Evolutionary conservation across 192 early-diverging fungal species (phyloP).

Genomic region (Coemansia sp.): DNA sequence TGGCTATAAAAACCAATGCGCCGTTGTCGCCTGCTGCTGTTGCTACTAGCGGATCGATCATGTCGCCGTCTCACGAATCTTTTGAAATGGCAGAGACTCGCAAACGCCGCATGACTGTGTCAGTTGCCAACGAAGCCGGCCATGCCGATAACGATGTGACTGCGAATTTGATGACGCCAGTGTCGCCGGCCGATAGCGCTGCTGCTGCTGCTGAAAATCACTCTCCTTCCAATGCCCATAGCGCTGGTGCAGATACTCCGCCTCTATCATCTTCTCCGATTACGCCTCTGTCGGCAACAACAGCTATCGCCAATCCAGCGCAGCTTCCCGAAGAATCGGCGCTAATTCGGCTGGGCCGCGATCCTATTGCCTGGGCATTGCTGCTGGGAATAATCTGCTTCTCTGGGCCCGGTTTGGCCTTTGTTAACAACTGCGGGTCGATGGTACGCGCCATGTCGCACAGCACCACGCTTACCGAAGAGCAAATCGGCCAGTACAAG

Average conservation of each 20-base stretch:
- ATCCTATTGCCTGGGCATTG: constrained; percentile 42
- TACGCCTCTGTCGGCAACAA: not conserved
- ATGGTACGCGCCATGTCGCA: constrained; percentile 53
- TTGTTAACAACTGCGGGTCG: constrained; percentile 57
- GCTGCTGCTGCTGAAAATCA: not conserved
- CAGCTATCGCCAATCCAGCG: not conserved
- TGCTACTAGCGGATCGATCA: not conserved
- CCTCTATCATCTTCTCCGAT: not conserved
- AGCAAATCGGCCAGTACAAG: constrained; percentile 47
- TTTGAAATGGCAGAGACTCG: constrained; percentile 47
- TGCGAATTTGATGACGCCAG: not conserved
- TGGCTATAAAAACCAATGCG: not conserved
- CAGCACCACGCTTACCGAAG: constrained; percentile 21
- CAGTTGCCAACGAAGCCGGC: constrained; percentile 6
- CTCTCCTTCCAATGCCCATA: not conserved
- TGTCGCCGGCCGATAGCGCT: not conserved
- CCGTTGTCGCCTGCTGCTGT: not conserved
- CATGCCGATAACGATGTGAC: not conserved
- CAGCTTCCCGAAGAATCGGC: constrained; percentile 4
- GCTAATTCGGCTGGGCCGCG: constrained; percentile 25
- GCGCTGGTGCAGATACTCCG: not conserved
- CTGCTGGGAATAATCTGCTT: constrained; percentile 51
- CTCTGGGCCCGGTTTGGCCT: constrained; percentile 47
- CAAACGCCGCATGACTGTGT: constrained; percentile 38
- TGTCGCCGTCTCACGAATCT: constrained; percentile 13